Conservation (phyloP, 768 basidiomycete genomes). For the Termitomyces sp. region DNA sequence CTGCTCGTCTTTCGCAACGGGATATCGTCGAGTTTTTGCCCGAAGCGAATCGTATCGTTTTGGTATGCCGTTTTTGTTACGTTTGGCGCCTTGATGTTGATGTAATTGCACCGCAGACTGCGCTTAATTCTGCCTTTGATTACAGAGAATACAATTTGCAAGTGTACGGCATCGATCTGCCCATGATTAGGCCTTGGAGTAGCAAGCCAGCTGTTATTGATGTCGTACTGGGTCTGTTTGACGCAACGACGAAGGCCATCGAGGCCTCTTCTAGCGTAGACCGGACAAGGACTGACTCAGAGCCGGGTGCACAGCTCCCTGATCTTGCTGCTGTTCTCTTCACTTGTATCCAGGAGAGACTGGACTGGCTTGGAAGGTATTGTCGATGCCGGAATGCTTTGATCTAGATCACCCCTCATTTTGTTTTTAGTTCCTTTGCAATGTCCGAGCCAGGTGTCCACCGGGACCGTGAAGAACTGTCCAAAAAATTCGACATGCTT, state of each 20-base stretch:
- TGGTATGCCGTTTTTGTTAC: constrained; percentile 41
- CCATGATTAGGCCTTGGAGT: constrained; percentile 80
- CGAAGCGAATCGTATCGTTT: constrained; percentile 64
- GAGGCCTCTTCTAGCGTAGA: constrained; percentile 30
- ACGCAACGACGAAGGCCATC: constrained; percentile 47
- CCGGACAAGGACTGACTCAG: constrained; percentile 22
- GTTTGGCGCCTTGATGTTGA: background rate
- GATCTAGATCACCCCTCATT: background rate
- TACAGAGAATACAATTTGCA: constrained; percentile 68
- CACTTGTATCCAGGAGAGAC: constrained; percentile 59
- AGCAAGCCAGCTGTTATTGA: constrained; percentile 66
- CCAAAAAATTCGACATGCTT: constrained; percentile 63
- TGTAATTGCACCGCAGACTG: constrained; percentile 39
- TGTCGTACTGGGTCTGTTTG: constrained; percentile 66
- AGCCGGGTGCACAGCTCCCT: constrained; percentile 53
- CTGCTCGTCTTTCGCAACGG: constrained; percentile 37
- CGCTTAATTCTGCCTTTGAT: constrained; percentile 66
- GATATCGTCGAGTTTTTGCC: constrained; percentile 43
- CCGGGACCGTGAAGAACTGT: constrained; percentile 54
- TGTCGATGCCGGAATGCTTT: constrained; percentile 1
- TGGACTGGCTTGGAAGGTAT: constrained; percentile 65
- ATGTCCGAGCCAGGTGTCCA: constrained; percentile 43
- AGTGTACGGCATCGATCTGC: constrained; percentile 74
- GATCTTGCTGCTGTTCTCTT: constrained; percentile 61
- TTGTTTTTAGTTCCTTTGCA: constrained; percentile 35